These are phyloP conservation scores for Echinosophora koreensis DNA, from an alignment of 306 rosid species.

Conservation along the genomic window DNA sequence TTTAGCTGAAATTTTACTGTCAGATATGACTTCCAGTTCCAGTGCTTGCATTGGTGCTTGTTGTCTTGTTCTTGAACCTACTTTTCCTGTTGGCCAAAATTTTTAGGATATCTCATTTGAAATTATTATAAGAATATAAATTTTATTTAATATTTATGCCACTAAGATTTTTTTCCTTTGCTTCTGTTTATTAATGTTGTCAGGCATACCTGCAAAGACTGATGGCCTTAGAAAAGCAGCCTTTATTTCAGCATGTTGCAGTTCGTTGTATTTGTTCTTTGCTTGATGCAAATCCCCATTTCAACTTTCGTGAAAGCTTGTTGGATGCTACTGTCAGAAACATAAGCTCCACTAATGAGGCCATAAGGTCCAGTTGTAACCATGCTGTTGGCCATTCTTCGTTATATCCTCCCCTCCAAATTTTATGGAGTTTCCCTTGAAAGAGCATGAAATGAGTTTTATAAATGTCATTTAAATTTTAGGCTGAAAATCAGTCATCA, in stretches of 20 bases:
- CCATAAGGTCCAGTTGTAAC: conserved; percentile 72
- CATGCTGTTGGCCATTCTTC: conserved; percentile 4
- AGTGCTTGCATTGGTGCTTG: conserved; percentile 32
- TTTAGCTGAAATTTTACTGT: conserved; percentile 27
- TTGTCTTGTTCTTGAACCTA: conserved; percentile 15
- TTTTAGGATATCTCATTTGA: conserved; percentile 18
- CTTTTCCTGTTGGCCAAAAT: conserved; percentile 17
- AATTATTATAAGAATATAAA: conserved; percentile 23
- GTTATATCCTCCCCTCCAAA: conserved; percentile 1
- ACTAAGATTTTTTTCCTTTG: conserved; percentile 19
- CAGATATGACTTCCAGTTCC: conserved; percentile 34
- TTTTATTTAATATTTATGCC: conserved; percentile 30
- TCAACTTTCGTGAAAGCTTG: conserved; percentile 88
- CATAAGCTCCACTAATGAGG: conserved; percentile 72
- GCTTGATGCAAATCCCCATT: conserved; percentile 90
- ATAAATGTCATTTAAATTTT: neutral
- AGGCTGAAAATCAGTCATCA: conserved; percentile 11
- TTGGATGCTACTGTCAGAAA: conserved; percentile 73
- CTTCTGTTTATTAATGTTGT: conserved; percentile 39
- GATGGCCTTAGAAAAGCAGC: conserved; percentile 68
- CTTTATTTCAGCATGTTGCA: conserved; percentile 72
- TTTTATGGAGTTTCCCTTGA: conserved; percentile 15
- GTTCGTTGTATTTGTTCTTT: conserved; percentile 82
- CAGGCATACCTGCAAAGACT: conserved; percentile 89
- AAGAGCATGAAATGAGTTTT: conserved; percentile 35